Evolutionary conservation across 345 rosid genomes (phyloP).

Genomic region (Populus pruinosa): DNA sequence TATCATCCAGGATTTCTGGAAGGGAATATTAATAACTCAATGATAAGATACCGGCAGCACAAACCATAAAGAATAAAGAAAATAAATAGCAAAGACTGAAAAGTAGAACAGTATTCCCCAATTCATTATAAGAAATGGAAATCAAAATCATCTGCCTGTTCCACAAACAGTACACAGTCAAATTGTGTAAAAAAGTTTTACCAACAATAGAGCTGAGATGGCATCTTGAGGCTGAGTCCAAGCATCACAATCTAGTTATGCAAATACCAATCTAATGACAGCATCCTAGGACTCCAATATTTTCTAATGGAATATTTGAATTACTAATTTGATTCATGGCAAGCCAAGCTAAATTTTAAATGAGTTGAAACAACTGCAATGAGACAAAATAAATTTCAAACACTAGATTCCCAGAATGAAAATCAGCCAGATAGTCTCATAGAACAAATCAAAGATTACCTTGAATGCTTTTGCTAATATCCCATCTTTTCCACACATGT

Average conservation of each 20-base stretch:
- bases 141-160: not conserved
- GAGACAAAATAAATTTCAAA: slow-evolving; percentile 1
- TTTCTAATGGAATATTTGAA: not conserved
- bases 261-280: not conserved
- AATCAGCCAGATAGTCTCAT: slow-evolving; percentile 3
- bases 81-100: not conserved
- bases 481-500: slow-evolving; percentile 81
- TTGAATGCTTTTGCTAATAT: slow-evolving; percentile 72
- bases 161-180: not conserved
- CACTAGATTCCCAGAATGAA: not conserved
- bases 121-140: not conserved
- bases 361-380: not conserved
- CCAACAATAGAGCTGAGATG: not conserved
- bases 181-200: not conserved
- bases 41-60: not conserved
- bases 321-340: not conserved
- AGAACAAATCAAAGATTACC: slow-evolving; percentile 42
- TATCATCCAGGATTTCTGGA: not conserved
- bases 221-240: not conserved
- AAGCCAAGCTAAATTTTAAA: not conserved
- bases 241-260: not conserved
- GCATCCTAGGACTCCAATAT: not conserved
- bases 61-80: not conserved
- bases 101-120: not conserved
- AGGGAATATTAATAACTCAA: not conserved